phyloP scores from a whole-genome alignment of 148 eudicot species.

The Camellia japonica region DNA sequence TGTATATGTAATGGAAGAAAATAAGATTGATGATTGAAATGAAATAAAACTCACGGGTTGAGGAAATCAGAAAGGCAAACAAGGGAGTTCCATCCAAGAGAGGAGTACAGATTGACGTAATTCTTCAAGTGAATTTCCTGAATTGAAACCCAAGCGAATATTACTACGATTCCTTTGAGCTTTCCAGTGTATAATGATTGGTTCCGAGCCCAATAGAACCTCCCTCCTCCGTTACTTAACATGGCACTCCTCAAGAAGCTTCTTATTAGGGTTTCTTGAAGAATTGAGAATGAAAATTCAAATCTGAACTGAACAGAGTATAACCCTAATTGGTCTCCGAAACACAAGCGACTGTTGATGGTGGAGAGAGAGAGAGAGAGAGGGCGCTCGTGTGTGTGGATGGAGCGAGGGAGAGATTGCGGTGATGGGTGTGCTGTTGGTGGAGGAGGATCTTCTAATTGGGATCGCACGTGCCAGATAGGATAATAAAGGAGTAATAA shows the following conservation, averaged over 20 bases:
- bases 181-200: neutral
- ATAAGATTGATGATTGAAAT: neutral
- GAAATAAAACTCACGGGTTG: constrained; percentile 38
- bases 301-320: neutral
- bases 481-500: neutral
- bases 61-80: constrained; percentile 53
- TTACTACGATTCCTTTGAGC: constrained; percentile 38
- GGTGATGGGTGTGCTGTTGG: neutral
- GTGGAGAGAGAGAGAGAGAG: neutral
- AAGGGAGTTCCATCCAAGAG: constrained; percentile 64
- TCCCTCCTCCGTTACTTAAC: constrained; percentile 31
- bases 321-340: neutral
- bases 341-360: neutral
- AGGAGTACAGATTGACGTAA: constrained; percentile 35
- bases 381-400: neutral
- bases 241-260: neutral
- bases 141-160: constrained; percentile 55
- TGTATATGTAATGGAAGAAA: neutral
- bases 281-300: neutral
- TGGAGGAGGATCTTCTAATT: no score
- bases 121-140: constrained; percentile 34
- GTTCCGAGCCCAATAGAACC: constrained; percentile 40
- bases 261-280: neutral
- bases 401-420: neutral
- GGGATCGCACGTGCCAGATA: neutral